Conservation (phyloP, 805 yeast species). For the Zygotorulaspora sp. region DNA sequence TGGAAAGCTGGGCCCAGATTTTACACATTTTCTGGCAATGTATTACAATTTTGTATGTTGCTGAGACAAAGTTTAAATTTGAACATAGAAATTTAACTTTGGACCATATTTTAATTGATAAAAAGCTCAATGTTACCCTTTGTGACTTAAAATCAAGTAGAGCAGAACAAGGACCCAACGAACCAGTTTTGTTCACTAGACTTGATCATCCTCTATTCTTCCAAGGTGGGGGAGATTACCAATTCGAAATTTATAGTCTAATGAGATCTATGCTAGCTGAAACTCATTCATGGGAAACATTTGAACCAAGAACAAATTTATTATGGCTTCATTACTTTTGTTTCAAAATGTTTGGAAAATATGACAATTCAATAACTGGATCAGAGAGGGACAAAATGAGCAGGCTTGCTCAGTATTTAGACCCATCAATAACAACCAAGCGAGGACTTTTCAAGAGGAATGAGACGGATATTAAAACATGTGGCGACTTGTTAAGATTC, state of each 20-base stretch:
- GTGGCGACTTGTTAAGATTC: constrained; percentile 25
- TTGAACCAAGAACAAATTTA: constrained; percentile 46
- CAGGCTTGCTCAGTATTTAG: constrained; percentile 16
- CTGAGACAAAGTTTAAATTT: constrained; percentile 50
- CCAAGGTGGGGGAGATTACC: constrained; percentile 56
- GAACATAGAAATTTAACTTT: constrained; percentile 71
- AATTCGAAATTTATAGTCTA: constrained; percentile 54
- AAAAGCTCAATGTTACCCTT: constrained; percentile 41
- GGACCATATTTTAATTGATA: constrained; percentile 54
- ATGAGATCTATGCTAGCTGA: constrained; percentile 41
- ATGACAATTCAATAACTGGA: constrained; percentile 16
- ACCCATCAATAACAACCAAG: constrained; percentile 12
- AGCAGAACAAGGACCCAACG: constrained; percentile 12
- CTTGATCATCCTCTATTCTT: constrained; percentile 62
- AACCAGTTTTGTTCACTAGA: constrained; percentile 44
- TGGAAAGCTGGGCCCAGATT: constrained; percentile 25
- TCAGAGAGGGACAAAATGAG: constrained; percentile 21
- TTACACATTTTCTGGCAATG: constrained; percentile 50
- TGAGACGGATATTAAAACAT: constrained; percentile 18
- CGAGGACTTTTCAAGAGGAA: constrained; percentile 18
- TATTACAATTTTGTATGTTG: constrained; percentile 44
- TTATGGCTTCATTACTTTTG: constrained; percentile 63
- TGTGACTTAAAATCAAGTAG: constrained; percentile 58
- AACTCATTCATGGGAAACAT: constrained; percentile 25
- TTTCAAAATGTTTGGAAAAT: constrained; percentile 42